A percentile compares a stretch with the other conserved stretches of the same genome.
Conservation (phyloP, 2,329 filamentous ascomycete genomes). For the Fusarium pseudocircinatum region DNA sequence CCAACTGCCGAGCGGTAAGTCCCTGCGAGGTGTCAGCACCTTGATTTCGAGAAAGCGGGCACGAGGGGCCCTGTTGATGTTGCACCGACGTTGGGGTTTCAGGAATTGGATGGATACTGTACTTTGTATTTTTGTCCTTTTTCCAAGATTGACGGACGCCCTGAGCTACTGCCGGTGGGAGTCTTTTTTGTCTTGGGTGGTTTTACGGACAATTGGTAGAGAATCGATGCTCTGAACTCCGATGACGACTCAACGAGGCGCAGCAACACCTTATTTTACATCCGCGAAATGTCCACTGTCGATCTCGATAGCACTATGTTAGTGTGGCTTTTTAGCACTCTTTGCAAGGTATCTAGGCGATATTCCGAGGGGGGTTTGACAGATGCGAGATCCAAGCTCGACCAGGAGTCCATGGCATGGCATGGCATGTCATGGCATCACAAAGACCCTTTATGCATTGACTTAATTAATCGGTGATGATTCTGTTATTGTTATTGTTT, state of each 20-base stretch:
- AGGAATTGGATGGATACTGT: conserved; percentile 8
- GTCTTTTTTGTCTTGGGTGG: not conserved
- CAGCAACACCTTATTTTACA: conserved; percentile 33
- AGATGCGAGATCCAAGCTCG: conserved; percentile 26
- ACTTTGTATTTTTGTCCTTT: not conserved
- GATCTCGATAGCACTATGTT: conserved; percentile 35
- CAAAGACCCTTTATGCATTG: conserved; percentile 27
- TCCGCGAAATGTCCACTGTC: conserved; percentile 15
- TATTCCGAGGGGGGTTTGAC: conserved; percentile 20
- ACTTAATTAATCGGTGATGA: not conserved
- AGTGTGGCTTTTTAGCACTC: not conserved
- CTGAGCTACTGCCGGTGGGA: conserved; percentile 10
- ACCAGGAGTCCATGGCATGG: not conserved
- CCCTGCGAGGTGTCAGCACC: conserved; percentile 36
- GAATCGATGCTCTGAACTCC: not conserved
- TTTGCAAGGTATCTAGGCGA: conserved; percentile 18
- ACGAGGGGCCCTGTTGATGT: not conserved
- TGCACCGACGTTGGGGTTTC: conserved; percentile 33
- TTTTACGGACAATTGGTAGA: not conserved
- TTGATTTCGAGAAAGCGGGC: conserved; percentile 25
- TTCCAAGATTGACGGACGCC: not conserved
- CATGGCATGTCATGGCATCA: not conserved
- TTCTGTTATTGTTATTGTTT: too few species aligned
- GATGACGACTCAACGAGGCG: conserved; percentile 35
- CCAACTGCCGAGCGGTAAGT: conserved; percentile 40